Evolutionary conservation across 768 basidiomycete species (phyloP), one percentile per base, ranked within the genome.

Genomic region (Suillus weaverae): DNA sequence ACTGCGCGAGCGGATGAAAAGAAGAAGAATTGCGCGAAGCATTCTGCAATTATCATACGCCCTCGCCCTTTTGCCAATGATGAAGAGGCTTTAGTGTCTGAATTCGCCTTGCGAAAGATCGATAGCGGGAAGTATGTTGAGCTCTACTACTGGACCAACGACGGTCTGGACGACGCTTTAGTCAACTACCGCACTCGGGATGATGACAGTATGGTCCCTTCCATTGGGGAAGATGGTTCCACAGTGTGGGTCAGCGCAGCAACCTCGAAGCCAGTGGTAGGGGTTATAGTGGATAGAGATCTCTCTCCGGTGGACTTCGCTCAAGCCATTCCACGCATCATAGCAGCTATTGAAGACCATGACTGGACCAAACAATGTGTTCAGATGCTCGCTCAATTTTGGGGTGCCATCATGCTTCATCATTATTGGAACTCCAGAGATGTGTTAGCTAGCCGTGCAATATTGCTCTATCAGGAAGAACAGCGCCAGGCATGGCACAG

Each of bases 81-180:
- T 4, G 20, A 44, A 4, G 44, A 20, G 4, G 44, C 20, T 1
- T n/a, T 44, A 4, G 18, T 44, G 0, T 44, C 20, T 1, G 44
- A 44, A 1, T 44, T 44, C 4, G 20, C 20, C 0, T 5, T 44
- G 20, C 20, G 7, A n/a, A 44, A 44, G 10, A 20, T 44, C 1
- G 20, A 44, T 4, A 44, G 10, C 8, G 44, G 44, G 18, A 8
- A 44, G 9, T 44, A 44, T 2, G 5, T 46, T 1, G n/a, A 46
- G 4, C n/a, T 46, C 0, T 48, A 48, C 5, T 48, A 48, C 3
- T 48, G 48, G 48, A 48, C 22, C 0, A 48, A 48, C 3, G 1
- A 13, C 0, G 22, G 48, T 0, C 5, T 48, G 0, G 22, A 26
- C 0, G 22, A 26, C 6, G 48, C 48, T 8, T 3, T 20, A 1